Conservation (phyloP, 2,329 filamentous ascomycete species). For the Huntiella savannae region DNA sequence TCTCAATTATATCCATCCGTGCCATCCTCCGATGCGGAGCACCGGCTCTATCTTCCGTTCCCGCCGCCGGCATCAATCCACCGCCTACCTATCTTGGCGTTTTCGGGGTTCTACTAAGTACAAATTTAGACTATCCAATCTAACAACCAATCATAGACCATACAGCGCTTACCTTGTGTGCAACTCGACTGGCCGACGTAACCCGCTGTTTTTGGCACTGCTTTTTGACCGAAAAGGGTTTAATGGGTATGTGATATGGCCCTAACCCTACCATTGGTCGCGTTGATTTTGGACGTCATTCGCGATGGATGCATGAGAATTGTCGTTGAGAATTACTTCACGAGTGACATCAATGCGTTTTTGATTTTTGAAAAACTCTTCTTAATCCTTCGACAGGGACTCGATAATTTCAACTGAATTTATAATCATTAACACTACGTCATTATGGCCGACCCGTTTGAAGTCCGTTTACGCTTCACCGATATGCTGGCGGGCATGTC, state of each 20-base stretch:
- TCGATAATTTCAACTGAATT: background rate
- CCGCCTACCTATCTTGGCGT: conserved; percentile 3
- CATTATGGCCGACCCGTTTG: conserved; percentile 65
- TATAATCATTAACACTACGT: background rate
- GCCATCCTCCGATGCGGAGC: conserved; percentile 9
- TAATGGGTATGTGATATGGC: background rate
- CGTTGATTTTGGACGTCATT: background rate
- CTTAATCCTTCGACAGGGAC: background rate
- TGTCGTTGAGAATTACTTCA: background rate
- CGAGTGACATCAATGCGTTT: background rate
- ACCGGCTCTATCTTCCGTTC: background rate
- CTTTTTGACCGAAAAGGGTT: background rate
- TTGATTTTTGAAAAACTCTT: background rate
- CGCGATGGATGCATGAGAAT: background rate
- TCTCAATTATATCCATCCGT: too few species aligned
- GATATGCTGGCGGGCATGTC: conserved; percentile 76
- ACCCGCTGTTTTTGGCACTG: conserved; percentile 1
- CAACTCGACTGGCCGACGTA: conserved; percentile 3
- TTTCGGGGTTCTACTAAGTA: too few species aligned
- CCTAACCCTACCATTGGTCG: background rate
- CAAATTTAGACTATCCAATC: too few species aligned
- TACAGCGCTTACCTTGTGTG: background rate
- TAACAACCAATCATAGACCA: background rate
- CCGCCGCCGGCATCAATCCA: too few species aligned
- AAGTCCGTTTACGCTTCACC: conserved; percentile 95